These are phyloP conservation scores for Cutaneotrichosporon cutaneum DNA, from an alignment of 1,284 basidiomycete genomes.

Conservation along the genomic window DNA sequence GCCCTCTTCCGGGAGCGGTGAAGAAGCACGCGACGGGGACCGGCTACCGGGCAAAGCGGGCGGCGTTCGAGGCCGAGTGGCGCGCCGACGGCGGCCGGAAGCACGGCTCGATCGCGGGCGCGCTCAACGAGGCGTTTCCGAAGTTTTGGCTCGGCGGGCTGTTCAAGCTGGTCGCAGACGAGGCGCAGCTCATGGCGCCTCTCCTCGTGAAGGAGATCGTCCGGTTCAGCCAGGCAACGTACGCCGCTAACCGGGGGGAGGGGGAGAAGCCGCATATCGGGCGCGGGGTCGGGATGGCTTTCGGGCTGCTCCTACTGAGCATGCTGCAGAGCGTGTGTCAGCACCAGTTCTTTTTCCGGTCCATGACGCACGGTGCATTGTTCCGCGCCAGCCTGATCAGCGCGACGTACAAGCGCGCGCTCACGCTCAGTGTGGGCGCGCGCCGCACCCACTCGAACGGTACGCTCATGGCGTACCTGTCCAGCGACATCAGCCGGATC, in stretches of 20 bases:
- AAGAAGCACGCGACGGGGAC: slow-evolving; percentile 17
- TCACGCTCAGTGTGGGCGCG: slow-evolving; percentile 66
- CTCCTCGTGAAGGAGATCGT: slow-evolving; percentile 68
- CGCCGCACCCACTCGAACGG: slow-evolving; percentile 65
- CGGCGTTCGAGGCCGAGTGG: slow-evolving; percentile 40
- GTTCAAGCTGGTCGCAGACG: slow-evolving; percentile 54
- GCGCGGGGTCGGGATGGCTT: slow-evolving; percentile 66
- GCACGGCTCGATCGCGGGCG: slow-evolving; percentile 62
- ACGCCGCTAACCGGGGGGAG: slow-evolving; percentile 39
- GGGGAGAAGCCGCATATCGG: slow-evolving; percentile 58
- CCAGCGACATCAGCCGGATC: slow-evolving; percentile 62
- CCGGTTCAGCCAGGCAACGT: slow-evolving; percentile 62
- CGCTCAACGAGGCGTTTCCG: slow-evolving; percentile 70
- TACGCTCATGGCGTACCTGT: slow-evolving; percentile 71
- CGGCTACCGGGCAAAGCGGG: background rate
- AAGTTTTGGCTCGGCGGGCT: slow-evolving; percentile 68
- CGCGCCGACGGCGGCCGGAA: slow-evolving; percentile 45
- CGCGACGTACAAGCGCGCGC: slow-evolving; percentile 70
- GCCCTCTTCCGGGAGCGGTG: slow-evolving; percentile 25
- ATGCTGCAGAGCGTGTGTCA: slow-evolving; percentile 62
- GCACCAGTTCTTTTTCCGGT: slow-evolving; percentile 74
- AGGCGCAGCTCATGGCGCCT: slow-evolving; percentile 64
- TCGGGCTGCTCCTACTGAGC: slow-evolving; percentile 67
- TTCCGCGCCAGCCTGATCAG: slow-evolving; percentile 69
- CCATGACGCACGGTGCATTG: slow-evolving; percentile 69